Base-by-base conservation (phyloP, 371 early-diverging fungal genomes). In the Saksenaea vasiformis region DNA sequence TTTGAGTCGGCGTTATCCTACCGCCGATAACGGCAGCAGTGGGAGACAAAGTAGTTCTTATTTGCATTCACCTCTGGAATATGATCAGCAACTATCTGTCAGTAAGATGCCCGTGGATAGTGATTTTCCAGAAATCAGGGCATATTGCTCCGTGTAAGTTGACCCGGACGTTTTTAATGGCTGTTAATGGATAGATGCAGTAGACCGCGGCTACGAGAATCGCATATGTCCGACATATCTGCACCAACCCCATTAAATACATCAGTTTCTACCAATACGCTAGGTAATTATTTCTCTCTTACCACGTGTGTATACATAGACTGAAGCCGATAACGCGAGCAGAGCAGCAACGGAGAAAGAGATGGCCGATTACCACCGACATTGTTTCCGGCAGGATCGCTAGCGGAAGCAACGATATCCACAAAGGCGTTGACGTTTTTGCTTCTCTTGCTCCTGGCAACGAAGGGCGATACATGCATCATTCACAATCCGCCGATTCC, bases 401-500 rank as follows among this genome's bases (percentile, higher is more conserved):
- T 10, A 41, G 10, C 19, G 36, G 0, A n/a, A 14, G 10, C 43
- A 43, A 4, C 57, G 37, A 17, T 61, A 41, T 15, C 38, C 24
- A 22, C 39, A 44, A 7, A 28, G 85, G 88, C 58, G 78, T 90
- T 8, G 89, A 89, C 64, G 82, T 90, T 5, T 82, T 88, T 65
- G 84, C 88, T 39, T 70, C 83, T 28, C 71, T 86, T 0, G 79
- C 85, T 39, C 85, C 86, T 26, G 74, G 78, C 19, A 89, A 87
- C 14, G 89, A 90, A 41, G 86, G 88, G 13, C 83, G 92, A 54
- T 93, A 93, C 62, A 90, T 85, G 53, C 83, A 83, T 0, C 90
- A 86, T 58, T 89, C 91, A 0, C 86, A 91, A 0, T 91, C 93
- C 0, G 86, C 90, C 15, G 93, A 90, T 39, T 90, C 92, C 2